These are phyloP conservation scores for Phlyctochytrium arcticum DNA, from an alignment of 192 early-diverging fungal genomes.

Conservation along the genomic window DNA sequence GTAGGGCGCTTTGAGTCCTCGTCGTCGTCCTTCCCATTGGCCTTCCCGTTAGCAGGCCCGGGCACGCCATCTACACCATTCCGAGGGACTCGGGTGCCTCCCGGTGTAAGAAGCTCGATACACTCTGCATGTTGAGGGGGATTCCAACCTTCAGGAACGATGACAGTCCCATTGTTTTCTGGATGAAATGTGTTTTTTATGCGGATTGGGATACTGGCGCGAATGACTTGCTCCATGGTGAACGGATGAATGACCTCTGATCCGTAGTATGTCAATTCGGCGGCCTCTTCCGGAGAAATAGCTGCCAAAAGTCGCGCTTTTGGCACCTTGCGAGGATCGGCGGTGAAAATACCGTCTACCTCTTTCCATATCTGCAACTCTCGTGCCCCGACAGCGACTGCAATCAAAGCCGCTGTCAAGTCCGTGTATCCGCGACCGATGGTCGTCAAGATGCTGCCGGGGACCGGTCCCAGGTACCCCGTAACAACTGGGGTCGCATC, in stretches of 20 bases:
- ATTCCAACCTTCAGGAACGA: conserved; percentile 70
- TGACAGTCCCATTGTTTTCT: conserved; percentile 84
- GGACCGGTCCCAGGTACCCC: conserved; percentile 96
- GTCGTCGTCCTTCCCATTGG: neutral
- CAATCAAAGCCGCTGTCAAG: conserved; percentile 89
- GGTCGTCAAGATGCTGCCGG: conserved; percentile 82
- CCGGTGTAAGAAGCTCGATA: conserved; percentile 9
- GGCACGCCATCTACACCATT: neutral
- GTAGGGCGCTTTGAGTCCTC: conserved; percentile 67
- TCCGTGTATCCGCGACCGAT: conserved; percentile 99
- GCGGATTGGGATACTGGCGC: conserved; percentile 92
- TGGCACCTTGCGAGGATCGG: conserved; percentile 94
- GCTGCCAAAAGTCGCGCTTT: conserved; percentile 77
- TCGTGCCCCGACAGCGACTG: conserved; percentile 80
- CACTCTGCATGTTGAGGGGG: conserved; percentile 17
- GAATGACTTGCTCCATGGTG: conserved; percentile 99
- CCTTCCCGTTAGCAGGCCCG: neutral
- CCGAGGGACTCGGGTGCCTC: conserved; percentile 1
- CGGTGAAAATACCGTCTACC: conserved; percentile 98
- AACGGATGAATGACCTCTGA: conserved; percentile 93
- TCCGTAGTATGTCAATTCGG: conserved; percentile 97
- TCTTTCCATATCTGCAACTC: conserved; percentile 99
- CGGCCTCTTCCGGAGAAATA: conserved; percentile 97
- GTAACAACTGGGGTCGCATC: conserved; percentile 87
- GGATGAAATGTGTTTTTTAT: conserved; percentile 99